These are phyloP conservation scores for Phtheirospermum japonicum DNA, from an alignment of 257 asterid genomes.

Conservation along the genomic window DNA sequence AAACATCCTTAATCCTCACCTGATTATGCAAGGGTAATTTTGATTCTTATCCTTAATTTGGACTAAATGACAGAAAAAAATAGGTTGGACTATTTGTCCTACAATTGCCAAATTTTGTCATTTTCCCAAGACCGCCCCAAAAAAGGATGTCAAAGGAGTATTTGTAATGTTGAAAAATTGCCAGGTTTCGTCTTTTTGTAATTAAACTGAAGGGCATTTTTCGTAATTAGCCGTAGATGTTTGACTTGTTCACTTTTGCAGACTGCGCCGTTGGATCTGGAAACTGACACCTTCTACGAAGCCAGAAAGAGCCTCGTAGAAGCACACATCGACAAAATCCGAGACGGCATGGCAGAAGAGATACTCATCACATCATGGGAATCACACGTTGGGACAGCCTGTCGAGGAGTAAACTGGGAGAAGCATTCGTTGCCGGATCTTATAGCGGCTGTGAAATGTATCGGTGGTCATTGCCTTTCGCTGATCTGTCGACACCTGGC, in stretches of 20 bases:
- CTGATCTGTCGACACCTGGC: slow-evolving; percentile 79
- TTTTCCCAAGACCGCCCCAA: too few relatives aligned
- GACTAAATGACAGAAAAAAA: too few relatives aligned
- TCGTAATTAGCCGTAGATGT: too few relatives aligned
- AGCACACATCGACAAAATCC: slow-evolving; percentile 53
- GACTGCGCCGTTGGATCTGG: slow-evolving; percentile 95
- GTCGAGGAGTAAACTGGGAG: slow-evolving; percentile 93
- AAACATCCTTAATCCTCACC: too few relatives aligned
- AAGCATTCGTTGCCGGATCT: slow-evolving; percentile 65
- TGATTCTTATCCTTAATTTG: too few relatives aligned
- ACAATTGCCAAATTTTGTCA: too few relatives aligned
- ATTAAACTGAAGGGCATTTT: not conserved
- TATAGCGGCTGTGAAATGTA: slow-evolving; percentile 80
- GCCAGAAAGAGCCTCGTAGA: slow-evolving; percentile 61
- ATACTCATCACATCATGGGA: slow-evolving; percentile 76
- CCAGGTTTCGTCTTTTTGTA: not conserved
- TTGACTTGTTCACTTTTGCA: slow-evolving; percentile 30
- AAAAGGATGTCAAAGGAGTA: too few relatives aligned
- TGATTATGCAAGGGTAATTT: too few relatives aligned
- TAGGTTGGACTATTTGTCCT: too few relatives aligned
- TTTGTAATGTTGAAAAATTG: too few relatives aligned
- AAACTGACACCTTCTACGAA: slow-evolving; percentile 74
- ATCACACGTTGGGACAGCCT: slow-evolving; percentile 58
- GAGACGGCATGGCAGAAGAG: slow-evolving; percentile 81
- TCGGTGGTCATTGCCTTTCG: slow-evolving; percentile 72